Evolutionary conservation across 2,329 filamentous ascomycete species (phyloP).

Genomic region (Apiospora rasikravindrae): DNA sequence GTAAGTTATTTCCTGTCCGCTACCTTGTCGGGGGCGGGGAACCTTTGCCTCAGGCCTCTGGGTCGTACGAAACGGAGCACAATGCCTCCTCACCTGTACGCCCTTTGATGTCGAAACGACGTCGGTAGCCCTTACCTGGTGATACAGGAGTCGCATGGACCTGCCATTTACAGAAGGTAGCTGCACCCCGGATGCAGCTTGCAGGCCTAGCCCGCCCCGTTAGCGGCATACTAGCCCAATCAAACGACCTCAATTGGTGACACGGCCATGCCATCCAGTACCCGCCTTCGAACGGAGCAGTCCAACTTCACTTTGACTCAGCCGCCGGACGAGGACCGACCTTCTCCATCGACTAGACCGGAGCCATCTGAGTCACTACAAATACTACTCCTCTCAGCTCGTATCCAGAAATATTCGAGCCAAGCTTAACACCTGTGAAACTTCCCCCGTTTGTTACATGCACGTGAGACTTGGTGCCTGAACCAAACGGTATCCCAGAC

Average conservation of each 20-base stretch:
- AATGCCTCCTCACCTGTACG: background rate
- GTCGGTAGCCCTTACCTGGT: background rate
- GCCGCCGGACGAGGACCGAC: background rate
- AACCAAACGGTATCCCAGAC: background rate
- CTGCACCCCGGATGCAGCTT: background rate
- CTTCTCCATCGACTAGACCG: background rate
- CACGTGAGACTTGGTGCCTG: background rate
- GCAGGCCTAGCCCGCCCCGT: background rate
- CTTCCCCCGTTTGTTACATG: no score
- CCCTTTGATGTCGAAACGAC: background rate
- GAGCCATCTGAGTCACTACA: background rate
- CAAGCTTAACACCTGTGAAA: background rate
- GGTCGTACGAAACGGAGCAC: background rate
- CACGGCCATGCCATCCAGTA: background rate
- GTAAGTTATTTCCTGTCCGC: no score
- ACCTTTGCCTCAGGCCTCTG: background rate
- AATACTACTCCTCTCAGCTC: background rate
- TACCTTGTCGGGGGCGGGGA: no score
- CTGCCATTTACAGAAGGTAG: background rate
- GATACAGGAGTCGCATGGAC: background rate
- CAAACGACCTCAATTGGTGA: background rate
- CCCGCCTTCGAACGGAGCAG: background rate
- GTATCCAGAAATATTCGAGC: background rate
- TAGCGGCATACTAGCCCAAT: conserved; percentile 4
- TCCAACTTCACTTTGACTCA: conserved; percentile 12